Percentiles rank a stretch among this genome's conserved stretches.
These are phyloP conservation scores for Phytophthora citrophthora DNA, from an alignment of 352 stramenopile species.

Conservation along the genomic window DNA sequence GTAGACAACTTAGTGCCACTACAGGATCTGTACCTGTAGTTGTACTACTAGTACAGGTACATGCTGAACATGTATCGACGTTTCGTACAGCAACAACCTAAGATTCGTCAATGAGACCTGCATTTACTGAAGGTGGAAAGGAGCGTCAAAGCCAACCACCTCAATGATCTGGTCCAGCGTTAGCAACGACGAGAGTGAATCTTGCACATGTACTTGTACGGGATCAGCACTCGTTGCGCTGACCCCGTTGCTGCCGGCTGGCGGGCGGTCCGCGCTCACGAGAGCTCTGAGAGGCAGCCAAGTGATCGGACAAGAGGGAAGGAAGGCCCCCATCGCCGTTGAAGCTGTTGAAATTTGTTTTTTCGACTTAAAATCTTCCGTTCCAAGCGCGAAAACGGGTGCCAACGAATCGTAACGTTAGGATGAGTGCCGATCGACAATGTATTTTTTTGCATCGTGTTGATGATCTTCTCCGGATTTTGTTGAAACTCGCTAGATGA, in stretches of 20 bases:
- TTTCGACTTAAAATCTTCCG: neutral
- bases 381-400: neutral
- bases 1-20: neutral
- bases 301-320: neutral
- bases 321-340: neutral
- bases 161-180: slow-evolving; percentile 13
- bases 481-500: neutral
- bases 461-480: slow-evolving; percentile 13
- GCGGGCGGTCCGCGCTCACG: slow-evolving; percentile 8
- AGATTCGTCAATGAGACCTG: slow-evolving; percentile 6
- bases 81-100: neutral
- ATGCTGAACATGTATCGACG: no score
- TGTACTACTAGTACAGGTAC: no score
- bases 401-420: slow-evolving; percentile 1
- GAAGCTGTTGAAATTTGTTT: neutral
- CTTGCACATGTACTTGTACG: neutral
- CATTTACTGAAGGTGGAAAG: neutral
- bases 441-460: slow-evolving; percentile 1
- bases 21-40: neutral
- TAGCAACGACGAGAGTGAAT: slow-evolving; percentile 16
- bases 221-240: neutral
- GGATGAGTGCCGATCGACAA: neutral
- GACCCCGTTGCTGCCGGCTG: neutral
- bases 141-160: slow-evolving; percentile 9
- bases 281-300: slow-evolving; percentile 6